A percentile compares a stretch with the other conserved stretches of the same genome.
phyloP scores from a whole-genome alignment of 805 yeast genomes.

The Lipomyces oligophaga region DNA sequence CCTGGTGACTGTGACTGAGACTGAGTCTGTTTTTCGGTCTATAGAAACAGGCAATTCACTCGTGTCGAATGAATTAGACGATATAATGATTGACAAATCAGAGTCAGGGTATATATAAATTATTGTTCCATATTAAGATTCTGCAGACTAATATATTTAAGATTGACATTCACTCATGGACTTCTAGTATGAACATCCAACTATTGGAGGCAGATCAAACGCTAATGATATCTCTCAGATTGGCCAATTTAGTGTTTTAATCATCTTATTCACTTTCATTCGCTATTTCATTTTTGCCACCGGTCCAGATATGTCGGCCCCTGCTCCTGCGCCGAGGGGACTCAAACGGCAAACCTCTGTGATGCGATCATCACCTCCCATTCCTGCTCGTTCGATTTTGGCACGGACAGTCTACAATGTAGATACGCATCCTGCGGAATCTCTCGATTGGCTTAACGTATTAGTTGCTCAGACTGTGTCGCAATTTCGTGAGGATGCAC shows the following conservation, averaged over 20 bases:
- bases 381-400: conserved; percentile 47
- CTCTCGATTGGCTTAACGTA: conserved; percentile 96
- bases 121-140: too few relatives aligned
- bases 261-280: conserved; percentile 39
- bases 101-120: too few relatives aligned
- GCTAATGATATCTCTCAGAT: conserved; percentile 10
- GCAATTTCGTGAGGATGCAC: conserved; percentile 85
- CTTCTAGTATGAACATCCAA: conserved; percentile 15
- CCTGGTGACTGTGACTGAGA: conserved; percentile 19
- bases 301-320: conserved; percentile 14
- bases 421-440: conserved; percentile 78
- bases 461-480: conserved; percentile 85
- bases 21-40: conserved; percentile 3
- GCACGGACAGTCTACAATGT: conserved; percentile 94
- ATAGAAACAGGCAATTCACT: too few relatives aligned
- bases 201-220: background rate
- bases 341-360: conserved; percentile 28
- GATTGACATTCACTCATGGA: conserved; percentile 32
- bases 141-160: background rate
- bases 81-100: too few relatives aligned
- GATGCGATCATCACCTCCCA: conserved; percentile 26
- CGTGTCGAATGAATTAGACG: too few relatives aligned
- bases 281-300: conserved; percentile 44
- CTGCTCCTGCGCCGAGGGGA: background rate
- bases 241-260: conserved; percentile 43